phyloP scores from a whole-genome alignment of 305 asterid species.

The Fraxinus platypoda region DNA sequence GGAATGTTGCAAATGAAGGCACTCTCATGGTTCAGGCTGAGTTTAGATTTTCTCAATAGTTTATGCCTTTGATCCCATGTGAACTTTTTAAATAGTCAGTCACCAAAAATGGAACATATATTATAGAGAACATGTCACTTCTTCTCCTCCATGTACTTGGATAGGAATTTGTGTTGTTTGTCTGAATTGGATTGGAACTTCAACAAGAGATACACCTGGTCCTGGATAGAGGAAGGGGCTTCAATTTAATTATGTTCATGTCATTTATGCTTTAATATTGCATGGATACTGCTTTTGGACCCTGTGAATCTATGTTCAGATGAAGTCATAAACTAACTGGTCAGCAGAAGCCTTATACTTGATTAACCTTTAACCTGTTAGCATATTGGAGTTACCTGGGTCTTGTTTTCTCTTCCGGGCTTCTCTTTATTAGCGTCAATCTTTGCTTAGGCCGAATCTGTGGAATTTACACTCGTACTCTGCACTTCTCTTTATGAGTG shows the following conservation, averaged over 20 bases:
- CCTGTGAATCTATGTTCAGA: background rate
- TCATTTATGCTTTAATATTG: background rate
- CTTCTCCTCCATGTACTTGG: background rate
- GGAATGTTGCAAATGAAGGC: constrained; percentile 6
- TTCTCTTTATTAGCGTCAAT: background rate
- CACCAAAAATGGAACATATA: constrained; percentile 17
- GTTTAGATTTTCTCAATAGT: constrained; percentile 11
- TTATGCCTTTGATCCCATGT: constrained; percentile 16
- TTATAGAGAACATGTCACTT: constrained; percentile 16
- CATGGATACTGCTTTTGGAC: background rate
- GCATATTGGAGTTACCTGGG: background rate
- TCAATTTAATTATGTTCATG: background rate
- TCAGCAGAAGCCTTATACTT: background rate
- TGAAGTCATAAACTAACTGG: background rate
- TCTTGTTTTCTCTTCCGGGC: background rate
- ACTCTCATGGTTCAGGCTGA: background rate
- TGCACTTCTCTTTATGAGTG: background rate
- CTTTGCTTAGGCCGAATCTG: background rate
- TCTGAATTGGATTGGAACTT: constrained; percentile 1
- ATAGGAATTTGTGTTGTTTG: constrained; percentile 14
- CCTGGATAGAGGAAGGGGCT: background rate
- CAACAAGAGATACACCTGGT: background rate
- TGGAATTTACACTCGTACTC: background rate
- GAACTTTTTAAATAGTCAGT: constrained; percentile 18
- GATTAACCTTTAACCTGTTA: background rate